Evolutionary conservation across 345 rosid species (phyloP), one percentile per base, ranked within the genome.

Genomic region (Corchorus olitorius): DNA sequence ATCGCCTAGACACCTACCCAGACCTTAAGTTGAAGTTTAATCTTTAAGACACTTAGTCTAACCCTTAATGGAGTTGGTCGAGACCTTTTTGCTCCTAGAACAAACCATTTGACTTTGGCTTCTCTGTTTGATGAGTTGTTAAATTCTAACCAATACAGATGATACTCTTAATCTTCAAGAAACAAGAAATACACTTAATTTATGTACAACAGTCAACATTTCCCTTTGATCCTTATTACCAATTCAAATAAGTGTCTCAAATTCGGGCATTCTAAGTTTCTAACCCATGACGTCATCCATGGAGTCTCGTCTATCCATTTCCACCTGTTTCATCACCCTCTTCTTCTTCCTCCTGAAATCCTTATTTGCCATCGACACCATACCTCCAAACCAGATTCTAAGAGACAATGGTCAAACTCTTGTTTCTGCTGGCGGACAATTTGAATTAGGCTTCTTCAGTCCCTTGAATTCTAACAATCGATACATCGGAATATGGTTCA

Each of bases 401-500:
- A 70, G 16, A 17, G 72, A 54, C 33, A 15, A 37, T 27, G 33
- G 59, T 7, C 53, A 74, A 52, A 70, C 84, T n/a, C 75, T 87
- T 39, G 49, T 82, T 56, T 85, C 90, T 63, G 3, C 58, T 1
- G 74, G 74, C 62, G 75, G 73, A 48, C 7, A 9, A 34, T 87
- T 85, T 16, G 88, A 81, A 73, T 62, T 85, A 12, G 87, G 88
- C 3, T 83, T 87, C 75, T 83, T 87, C 77, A 8, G 72, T 14
- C 79, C 69, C 13, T 72, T 69, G 22, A 76, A 72, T 4, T 85
- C 90, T 33, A 12, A 17, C 13, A 45, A 34, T 0, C 78, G 73
- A 5, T 87, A 85, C 3, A 50, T 85, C 11, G 88, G 88, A 10
- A 80, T 87, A 19, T 85, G 90, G 85, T 83, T 81, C 77, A 83